Conservation (phyloP, 2,329 filamentous ascomycete species). For the Fusarium hainanense region DNA sequence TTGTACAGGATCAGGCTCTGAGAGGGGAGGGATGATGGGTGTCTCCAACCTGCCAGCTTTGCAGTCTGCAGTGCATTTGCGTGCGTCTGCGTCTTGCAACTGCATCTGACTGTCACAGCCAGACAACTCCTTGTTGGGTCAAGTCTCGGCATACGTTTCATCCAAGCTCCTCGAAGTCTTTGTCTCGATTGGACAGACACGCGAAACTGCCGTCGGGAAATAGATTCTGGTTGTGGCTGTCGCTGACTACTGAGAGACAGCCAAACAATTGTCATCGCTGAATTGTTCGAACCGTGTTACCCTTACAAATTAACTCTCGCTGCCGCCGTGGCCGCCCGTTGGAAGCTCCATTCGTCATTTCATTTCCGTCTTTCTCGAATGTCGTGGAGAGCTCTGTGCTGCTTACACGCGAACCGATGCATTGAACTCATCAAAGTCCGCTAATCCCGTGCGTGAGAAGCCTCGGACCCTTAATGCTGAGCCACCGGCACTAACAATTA, state of each 20-base stretch:
- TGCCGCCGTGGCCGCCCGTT: constrained; percentile 23
- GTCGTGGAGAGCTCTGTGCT: constrained; percentile 19
- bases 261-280: background rate
- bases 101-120: constrained; percentile 7
- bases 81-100: background rate
- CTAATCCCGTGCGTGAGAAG: constrained; percentile 26
- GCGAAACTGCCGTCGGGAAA: constrained; percentile 25
- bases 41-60: constrained; percentile 6
- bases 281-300: constrained; percentile 7
- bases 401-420: constrained; percentile 20
- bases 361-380: constrained; percentile 4
- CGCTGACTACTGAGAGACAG: background rate
- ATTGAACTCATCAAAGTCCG: constrained; percentile 27
- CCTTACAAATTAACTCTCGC: constrained; percentile 9
- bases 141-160: constrained; percentile 39
- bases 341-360: constrained; percentile 27
- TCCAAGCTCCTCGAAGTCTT: constrained; percentile 21
- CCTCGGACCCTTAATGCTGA: constrained; percentile 6
- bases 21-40: background rate
- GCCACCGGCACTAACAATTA: constrained; percentile 14
- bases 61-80: constrained; percentile 1
- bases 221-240: constrained; percentile 15
- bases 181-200: constrained; percentile 28
- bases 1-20: background rate
- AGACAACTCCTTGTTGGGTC: constrained; percentile 20